These are phyloP conservation scores for Didymella pinodella DNA, from an alignment of 2,329 filamentous ascomycete species.

Conservation along the genomic window DNA sequence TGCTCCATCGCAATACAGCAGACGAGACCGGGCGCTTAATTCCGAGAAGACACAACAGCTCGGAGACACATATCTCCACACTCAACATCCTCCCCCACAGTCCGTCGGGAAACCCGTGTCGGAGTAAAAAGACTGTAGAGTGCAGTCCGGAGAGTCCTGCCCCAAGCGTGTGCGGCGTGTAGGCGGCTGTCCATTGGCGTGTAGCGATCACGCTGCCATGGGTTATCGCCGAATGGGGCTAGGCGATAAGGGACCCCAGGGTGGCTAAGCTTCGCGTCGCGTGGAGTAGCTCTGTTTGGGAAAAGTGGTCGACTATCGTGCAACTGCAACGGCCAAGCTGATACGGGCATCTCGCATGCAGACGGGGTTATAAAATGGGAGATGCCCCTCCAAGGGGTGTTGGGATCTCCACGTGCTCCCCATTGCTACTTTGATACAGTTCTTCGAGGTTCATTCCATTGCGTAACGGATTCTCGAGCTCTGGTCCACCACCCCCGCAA, in stretches of 20 bases:
- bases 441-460: neutral
- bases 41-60: neutral
- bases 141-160: slow-evolving; percentile 1
- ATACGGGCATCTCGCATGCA: neutral
- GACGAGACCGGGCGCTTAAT: neutral
- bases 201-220: slow-evolving; percentile 4
- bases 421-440: neutral
- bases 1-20: neutral
- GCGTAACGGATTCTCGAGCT: slow-evolving; percentile 11
- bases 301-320: slow-evolving; percentile 2
- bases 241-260: slow-evolving; percentile 16
- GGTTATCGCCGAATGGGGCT: slow-evolving; percentile 1
- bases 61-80: neutral
- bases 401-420: neutral
- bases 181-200: slow-evolving; percentile 2
- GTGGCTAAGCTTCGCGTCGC: slow-evolving; percentile 19
- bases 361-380: slow-evolving; percentile 12
- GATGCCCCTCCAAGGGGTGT: neutral
- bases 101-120: slow-evolving; percentile 9
- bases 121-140: slow-evolving; percentile 1
- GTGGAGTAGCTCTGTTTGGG: slow-evolving; percentile 21
- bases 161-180: slow-evolving; percentile 19
- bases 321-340: slow-evolving; percentile 10
- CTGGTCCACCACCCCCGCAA: slow-evolving; percentile 16
- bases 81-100: neutral